A percentile compares a stretch with the other conserved stretches of the same genome.
phyloP scores from a whole-genome alignment of 352 stramenopile species.

The Pythium utonaiense region DNA sequence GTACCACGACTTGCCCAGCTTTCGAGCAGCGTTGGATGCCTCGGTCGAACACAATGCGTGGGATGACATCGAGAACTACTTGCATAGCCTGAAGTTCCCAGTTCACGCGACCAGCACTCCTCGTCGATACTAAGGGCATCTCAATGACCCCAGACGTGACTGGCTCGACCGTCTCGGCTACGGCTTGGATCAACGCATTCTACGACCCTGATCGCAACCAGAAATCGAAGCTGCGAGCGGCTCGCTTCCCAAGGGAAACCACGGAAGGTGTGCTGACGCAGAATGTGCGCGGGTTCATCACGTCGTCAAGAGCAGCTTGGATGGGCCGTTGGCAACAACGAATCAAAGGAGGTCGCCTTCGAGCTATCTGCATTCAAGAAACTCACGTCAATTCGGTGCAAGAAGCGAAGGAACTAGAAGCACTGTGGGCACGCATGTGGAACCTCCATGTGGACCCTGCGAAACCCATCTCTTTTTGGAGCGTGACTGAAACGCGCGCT shows the following conservation, averaged over 20 bases:
- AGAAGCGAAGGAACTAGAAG: not conserved
- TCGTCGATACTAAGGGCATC: not conserved
- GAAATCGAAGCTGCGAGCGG: not conserved
- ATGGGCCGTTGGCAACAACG: not conserved
- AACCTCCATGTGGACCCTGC: not conserved
- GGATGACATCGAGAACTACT: not conserved
- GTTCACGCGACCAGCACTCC: not conserved
- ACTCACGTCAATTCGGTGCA: not conserved
- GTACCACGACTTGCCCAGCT: not conserved
- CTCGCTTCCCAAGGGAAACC: too few species aligned
- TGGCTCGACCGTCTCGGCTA: too few species aligned
- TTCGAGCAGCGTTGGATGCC: not conserved
- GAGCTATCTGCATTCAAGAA: not conserved
- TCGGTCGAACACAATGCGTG: not conserved
- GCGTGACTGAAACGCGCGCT: not conserved
- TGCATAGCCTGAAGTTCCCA: not conserved
- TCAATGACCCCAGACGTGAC: too few species aligned
- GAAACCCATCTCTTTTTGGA: not conserved
- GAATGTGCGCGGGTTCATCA: constrained; percentile 1
- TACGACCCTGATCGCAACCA: not conserved
- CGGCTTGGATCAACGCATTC: not conserved
- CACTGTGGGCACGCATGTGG: not conserved
- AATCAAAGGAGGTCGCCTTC: not conserved
- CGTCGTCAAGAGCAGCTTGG: too few species aligned
- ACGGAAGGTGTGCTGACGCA: constrained; percentile 1